Conservation (phyloP, 2,329 filamentous ascomycete genomes). For the Venturia aucupariae region DNA sequence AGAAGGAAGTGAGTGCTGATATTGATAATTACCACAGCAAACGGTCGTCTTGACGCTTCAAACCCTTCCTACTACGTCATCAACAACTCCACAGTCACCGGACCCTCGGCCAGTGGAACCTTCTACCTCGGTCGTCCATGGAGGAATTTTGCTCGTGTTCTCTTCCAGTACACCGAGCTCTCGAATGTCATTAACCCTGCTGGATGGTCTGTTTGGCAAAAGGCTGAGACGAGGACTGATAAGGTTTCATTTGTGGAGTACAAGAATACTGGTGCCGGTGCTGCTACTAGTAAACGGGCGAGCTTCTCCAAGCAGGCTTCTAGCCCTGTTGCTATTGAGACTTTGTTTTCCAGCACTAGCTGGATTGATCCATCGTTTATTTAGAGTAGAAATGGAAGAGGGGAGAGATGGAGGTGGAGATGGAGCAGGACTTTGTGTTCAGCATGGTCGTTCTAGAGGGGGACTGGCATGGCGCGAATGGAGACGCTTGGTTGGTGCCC, state of each 20-base stretch:
- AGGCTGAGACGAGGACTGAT: constrained; percentile 38
- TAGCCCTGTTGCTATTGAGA: constrained; percentile 32
- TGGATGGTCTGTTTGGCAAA: constrained; percentile 51
- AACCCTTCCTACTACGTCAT: constrained; percentile 45
- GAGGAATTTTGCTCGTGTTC: constrained; percentile 42
- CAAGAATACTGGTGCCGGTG: constrained; percentile 48
- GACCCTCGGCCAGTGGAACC: constrained; percentile 30
- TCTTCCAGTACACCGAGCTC: constrained; percentile 44
- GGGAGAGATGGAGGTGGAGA: too few species aligned
- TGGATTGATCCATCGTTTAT: too few species aligned
- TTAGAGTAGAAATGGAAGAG: neutral
- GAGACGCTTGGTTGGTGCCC: too few species aligned
- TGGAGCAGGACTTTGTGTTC: too few species aligned
- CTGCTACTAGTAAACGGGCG: constrained; percentile 40
- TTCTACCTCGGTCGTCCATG: constrained; percentile 47
- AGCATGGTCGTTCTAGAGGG: too few species aligned
- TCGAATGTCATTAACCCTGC: constrained; percentile 47
- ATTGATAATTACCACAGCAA: neutral
- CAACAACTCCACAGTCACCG: constrained; percentile 42
- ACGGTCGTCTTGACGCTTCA: constrained; percentile 31
- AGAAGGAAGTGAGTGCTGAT: neutral
- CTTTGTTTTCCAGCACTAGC: neutral
- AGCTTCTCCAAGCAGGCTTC: constrained; percentile 39
- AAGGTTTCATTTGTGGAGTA: constrained; percentile 51
- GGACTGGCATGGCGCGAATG: too few species aligned